Evolutionary conservation across 345 rosid species (phyloP).

Genomic region (Kandelia obovata): DNA sequence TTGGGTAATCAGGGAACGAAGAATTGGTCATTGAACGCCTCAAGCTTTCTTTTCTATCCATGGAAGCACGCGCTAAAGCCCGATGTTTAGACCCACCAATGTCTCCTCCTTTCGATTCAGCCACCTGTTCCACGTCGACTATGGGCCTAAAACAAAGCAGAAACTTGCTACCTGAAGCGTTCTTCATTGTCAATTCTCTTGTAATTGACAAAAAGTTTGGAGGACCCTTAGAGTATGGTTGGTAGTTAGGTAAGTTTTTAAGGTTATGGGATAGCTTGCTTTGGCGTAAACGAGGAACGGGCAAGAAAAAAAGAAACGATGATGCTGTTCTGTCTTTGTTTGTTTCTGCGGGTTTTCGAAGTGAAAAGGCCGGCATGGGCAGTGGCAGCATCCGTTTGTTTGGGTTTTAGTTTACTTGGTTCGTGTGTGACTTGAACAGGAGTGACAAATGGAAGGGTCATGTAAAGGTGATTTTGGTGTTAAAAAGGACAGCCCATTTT

Average conservation of each 20-base stretch:
- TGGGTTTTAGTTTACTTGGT: too few species aligned
- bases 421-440: too few species aligned
- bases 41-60: neutral
- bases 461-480: too few species aligned
- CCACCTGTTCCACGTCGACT: conserved; percentile 30
- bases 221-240: neutral
- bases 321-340: too few species aligned
- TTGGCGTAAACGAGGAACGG: neutral
- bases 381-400: too few species aligned
- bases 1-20: neutral
- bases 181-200: conserved; percentile 11
- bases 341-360: neutral
- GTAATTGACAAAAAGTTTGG: neutral
- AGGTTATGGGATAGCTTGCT: neutral
- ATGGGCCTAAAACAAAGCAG: conserved; percentile 46
- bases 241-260: neutral
- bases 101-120: conserved; percentile 13
- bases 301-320: too few species aligned
- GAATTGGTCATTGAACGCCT: conserved; percentile 4
- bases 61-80: neutral
- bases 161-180: conserved; percentile 37
- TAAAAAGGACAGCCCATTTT: too few species aligned
- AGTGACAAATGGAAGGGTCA: too few species aligned
- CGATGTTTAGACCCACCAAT: neutral
- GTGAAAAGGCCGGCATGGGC: neutral